Base-by-base conservation (phyloP, 2,329 filamentous ascomycete species). In the Monosporascus sp. region DNA sequence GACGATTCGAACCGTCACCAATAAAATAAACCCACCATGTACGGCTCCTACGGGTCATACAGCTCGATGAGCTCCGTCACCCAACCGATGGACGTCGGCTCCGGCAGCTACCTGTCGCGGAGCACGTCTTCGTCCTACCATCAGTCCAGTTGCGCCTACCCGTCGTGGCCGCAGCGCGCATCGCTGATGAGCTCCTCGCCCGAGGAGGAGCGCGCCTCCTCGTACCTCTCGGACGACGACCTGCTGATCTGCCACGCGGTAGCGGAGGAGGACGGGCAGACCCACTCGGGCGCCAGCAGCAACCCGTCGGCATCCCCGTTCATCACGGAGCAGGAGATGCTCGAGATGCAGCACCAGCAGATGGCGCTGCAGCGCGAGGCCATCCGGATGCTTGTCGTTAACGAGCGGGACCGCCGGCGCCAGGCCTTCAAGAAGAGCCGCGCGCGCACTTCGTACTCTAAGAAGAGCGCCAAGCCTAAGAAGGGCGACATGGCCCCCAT, bases 211-310 rank as follows among this genome's bases (percentile, higher is more conserved):
- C 75, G 76, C 54, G 76, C 79, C 18, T 77, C 78, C 3, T 80
- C 80, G 1, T 83, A 77, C 68, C 74, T 86, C 57, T 83, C 81
- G 43, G 83, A 86, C 72, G 83, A 86, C 69, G 83, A 86, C 61
- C 77, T 86, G 52, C 79, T 82, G 68, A 74, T 79, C 53, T 70
- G 74, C 65, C 74, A 77, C 60, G 69, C 45, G 31, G 57, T 74
- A 58, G 74, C 77, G 52, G 77, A 80, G 60, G 77, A 81, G 61
- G 76, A 81, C 62, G 61, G 69, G 55, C 72, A 68, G 67, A 78
- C 74, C 67, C 68, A 77, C 50, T 75, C 72, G 46, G 70, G 68
- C 63, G 63, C 67, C 59, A 69, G 67, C 57, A 75, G 72, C 70
- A 69, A 72, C 62, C 65, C 69, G 3, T 76, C 74, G 64, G 71